Conservation (phyloP, 2,329 filamentous ascomycete genomes). For the Ophiostoma himal-ulmi region DNA sequence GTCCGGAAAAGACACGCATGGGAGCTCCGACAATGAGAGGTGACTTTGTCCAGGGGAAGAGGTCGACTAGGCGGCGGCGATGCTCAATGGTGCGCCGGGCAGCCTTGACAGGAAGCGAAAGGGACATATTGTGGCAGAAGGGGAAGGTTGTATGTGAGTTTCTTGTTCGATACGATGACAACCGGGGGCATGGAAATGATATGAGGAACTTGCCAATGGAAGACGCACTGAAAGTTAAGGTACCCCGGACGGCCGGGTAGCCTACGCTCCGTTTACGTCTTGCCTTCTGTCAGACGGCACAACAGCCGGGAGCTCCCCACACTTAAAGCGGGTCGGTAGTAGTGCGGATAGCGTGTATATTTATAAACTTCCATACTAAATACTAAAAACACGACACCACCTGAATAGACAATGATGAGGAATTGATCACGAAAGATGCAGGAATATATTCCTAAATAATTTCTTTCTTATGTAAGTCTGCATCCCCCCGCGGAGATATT, state of each 20-base stretch:
- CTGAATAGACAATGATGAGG: background rate
- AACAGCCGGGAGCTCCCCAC: background rate
- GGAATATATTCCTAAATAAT: background rate
- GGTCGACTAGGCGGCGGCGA: slow-evolving; percentile 20
- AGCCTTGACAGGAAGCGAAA: slow-evolving; percentile 17
- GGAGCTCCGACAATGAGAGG: slow-evolving; percentile 40
- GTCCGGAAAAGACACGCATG: slow-evolving; percentile 37
- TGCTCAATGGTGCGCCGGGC: slow-evolving; percentile 20
- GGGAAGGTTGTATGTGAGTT: no score
- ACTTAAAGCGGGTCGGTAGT: background rate
- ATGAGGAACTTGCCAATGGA: background rate
- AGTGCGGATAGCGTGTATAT: background rate
- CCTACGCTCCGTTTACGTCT: background rate
- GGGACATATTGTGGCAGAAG: background rate
- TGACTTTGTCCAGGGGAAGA: slow-evolving; percentile 35
- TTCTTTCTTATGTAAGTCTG: background rate
- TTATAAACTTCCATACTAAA: background rate
- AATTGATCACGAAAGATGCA: background rate
- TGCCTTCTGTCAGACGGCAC: background rate
- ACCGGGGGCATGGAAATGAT: background rate
- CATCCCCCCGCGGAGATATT: background rate
- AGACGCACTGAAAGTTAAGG: background rate
- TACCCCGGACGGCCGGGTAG: background rate
- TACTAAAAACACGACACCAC: background rate
- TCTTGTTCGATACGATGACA: background rate